A percentile compares a stretch with the other conserved stretches of the same genome.
phyloP scores from a whole-genome alignment of 352 stramenopile species.

The Blastocystis sp. region DNA sequence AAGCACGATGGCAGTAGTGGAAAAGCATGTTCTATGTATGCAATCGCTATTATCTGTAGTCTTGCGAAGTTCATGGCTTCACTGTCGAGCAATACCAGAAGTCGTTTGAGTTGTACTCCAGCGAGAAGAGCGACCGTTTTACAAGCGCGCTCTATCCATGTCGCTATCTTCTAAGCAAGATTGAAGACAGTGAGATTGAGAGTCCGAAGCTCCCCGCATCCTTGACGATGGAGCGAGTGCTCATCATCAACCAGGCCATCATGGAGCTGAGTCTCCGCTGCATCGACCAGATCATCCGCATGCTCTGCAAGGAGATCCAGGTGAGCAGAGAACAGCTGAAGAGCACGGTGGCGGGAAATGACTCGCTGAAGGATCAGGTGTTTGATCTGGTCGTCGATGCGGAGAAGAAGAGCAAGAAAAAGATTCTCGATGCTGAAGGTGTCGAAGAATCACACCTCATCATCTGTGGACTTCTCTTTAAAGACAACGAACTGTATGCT shows the following conservation, averaged over 20 bases:
- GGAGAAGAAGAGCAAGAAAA: conserved; percentile 58
- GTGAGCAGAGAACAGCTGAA: neutral
- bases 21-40: conserved; percentile 13
- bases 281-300: conserved; percentile 5
- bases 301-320: conserved; percentile 34
- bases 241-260: conserved; percentile 9
- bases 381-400: conserved; percentile 53
- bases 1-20: conserved; percentile 51
- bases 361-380: conserved; percentile 4
- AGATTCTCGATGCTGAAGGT: neutral
- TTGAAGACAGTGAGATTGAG: conserved; percentile 39
- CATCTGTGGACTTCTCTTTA: conserved; percentile 12
- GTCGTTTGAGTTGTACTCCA: neutral
- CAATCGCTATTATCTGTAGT: neutral
- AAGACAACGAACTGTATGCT: conserved; percentile 2
- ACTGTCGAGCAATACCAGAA: neutral
- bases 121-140: neutral
- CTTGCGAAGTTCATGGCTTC: neutral
- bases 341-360: neutral
- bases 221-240: neutral
- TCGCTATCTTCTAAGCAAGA: conserved; percentile 11
- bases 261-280: neutral
- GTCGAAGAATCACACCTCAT: conserved; percentile 9
- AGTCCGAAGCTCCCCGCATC: neutral
- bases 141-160: conserved; percentile 17